These are phyloP conservation scores for Nicotiana otophora DNA, from an alignment of 257 asterid genomes.

Conservation along the genomic window DNA sequence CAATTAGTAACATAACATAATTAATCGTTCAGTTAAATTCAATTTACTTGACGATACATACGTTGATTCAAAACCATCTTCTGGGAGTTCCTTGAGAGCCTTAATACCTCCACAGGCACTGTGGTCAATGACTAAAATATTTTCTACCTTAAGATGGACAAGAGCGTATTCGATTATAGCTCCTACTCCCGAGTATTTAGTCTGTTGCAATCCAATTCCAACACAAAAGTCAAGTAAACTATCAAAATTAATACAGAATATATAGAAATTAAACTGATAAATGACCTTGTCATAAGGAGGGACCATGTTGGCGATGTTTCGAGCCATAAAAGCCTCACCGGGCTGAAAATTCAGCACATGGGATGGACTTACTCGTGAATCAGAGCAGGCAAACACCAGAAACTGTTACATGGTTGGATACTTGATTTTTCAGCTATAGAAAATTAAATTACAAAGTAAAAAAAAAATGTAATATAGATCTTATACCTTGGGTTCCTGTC, in stretches of 20 bases:
- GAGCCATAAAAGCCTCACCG: conserved; percentile 55
- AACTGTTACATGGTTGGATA: too few relatives aligned
- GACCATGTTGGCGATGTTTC: conserved; percentile 62
- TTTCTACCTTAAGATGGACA: conserved; percentile 65
- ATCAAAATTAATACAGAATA: background rate
- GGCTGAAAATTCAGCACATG: conserved; percentile 48
- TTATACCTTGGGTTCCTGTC: conserved; percentile 82
- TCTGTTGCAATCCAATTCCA: conserved; percentile 31
- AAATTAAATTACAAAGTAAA: background rate
- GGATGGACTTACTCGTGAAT: conserved; percentile 23
- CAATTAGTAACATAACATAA: background rate
- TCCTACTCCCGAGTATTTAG: conserved; percentile 63
- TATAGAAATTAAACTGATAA: too few relatives aligned
- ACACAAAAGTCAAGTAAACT: background rate
- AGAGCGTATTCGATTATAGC: conserved; percentile 80
- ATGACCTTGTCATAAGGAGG: conserved; percentile 64
- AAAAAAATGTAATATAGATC: background rate
- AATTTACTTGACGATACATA: conserved; percentile 13
- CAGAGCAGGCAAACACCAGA: too few relatives aligned
- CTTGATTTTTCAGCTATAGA: background rate
- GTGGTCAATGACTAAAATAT: conserved; percentile 85
- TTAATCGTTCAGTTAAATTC: background rate
- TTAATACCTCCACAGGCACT: conserved; percentile 90
- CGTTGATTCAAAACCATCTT: conserved; percentile 64
- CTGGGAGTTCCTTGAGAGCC: conserved; percentile 75